Conservation (phyloP, 805 yeast genomes). For the Metschnikowia gruessii region DNA sequence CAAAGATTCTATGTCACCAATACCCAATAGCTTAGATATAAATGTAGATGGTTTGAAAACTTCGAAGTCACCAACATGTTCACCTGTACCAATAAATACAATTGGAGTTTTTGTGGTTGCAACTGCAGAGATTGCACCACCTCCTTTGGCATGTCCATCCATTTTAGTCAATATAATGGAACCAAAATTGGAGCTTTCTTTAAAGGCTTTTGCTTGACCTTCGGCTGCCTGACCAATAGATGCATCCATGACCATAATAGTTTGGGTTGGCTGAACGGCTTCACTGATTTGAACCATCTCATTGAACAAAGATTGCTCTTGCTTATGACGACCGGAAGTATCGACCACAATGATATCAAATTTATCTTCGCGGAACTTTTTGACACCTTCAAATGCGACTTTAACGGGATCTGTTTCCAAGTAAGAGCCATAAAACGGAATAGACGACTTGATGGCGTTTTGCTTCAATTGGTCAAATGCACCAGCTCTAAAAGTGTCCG, state of each 20-base stretch:
- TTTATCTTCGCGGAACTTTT: constrained; percentile 82
- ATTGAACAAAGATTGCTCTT: constrained; percentile 83
- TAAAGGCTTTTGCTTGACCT: constrained; percentile 89
- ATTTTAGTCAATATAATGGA: constrained; percentile 91
- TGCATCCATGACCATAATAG: constrained; percentile 96
- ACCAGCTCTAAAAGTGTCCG: constrained; percentile 99
- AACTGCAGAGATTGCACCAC: constrained; percentile 98
- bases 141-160: constrained; percentile 99
- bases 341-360: constrained; percentile 94
- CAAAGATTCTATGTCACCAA: constrained; percentile 91
- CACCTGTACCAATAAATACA: constrained; percentile 97
- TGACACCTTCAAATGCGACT: constrained; percentile 89
- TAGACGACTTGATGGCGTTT: constrained; percentile 91
- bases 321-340: constrained; percentile 97
- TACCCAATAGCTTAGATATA: constrained; percentile 87
- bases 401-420: constrained; percentile 94
- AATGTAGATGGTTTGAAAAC: constrained; percentile 86
- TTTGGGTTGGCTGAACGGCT: constrained; percentile 89
- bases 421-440: constrained; percentile 93
- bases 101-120: constrained; percentile 96
- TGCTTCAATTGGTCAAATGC: constrained; percentile 98
- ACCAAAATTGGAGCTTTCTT: constrained; percentile 90
- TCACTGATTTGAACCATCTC: constrained; percentile 94
- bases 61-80: constrained; percentile 90
- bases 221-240: constrained; percentile 99